Conservation (phyloP, 306 rosid species). For the Cucumis sativus region Cucumber_9930_V3 NC_026659.2:26604001-26604500, state of each 20-base stretch:
- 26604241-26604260: slow-evolving; percentile 22
- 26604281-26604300: not conserved
- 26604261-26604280: not conserved
- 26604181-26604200: slow-evolving; percentile 91
- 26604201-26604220: slow-evolving; percentile 94
- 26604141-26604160: slow-evolving; percentile 86
- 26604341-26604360: not conserved
- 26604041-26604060: not conserved
- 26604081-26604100: not conserved
- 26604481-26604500: not conserved
- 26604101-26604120: slow-evolving; percentile 14
- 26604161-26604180: slow-evolving; percentile 98
- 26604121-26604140: slow-evolving; percentile 91
- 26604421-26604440: not conserved
- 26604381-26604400: not conserved
- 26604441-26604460: not conserved
- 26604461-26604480: not conserved
- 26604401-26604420: not conserved
- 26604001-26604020: not conserved
- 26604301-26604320: not conserved
- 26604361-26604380: not conserved
- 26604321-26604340: not conserved
- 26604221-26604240: slow-evolving; percentile 99
- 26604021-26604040: not conserved
- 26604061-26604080: not conserved